Conservation (phyloP, 495 filamentous ascomycete species). For the Penicillium malachiteum region DNA sequence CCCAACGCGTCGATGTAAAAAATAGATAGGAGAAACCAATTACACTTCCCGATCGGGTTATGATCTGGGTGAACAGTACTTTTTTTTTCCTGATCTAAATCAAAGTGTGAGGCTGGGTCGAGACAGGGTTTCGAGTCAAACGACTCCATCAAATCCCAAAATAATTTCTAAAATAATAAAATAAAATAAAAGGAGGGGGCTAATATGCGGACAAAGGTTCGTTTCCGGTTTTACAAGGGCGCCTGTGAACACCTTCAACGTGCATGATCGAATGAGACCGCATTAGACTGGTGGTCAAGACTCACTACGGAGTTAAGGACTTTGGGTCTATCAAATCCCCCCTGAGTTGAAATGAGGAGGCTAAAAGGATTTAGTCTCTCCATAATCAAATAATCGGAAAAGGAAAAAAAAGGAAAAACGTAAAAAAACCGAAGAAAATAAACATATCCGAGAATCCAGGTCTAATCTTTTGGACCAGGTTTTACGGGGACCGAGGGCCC, state of each 20-base stretch:
- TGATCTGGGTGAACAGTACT: background rate
- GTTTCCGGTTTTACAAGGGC: constrained; percentile 19
- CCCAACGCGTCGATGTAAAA: constrained; percentile 4
- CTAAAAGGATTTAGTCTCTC: background rate
- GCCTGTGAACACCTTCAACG: constrained; percentile 12
- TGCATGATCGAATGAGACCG: constrained; percentile 26
- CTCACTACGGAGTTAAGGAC: background rate
- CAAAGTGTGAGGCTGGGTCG: background rate
- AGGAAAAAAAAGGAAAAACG: background rate
- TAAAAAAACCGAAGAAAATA: background rate
- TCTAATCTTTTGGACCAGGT: background rate
- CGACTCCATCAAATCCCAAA: constrained; percentile 1
- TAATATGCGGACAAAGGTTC: constrained; percentile 5
- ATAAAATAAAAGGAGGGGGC: background rate
- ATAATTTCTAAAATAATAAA: background rate
- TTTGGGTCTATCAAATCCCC: constrained; percentile 24
- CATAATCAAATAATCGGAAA: background rate
- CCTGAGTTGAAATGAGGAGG: constrained; percentile 17
- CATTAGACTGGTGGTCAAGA: background rate
- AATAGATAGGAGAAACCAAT: constrained; percentile 2
- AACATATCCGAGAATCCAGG: background rate
- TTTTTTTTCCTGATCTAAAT: background rate
- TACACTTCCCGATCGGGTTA: constrained; percentile 13
- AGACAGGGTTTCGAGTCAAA: background rate
- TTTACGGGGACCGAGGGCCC: constrained; percentile 3